phyloP scores from a whole-genome alignment of 2,329 filamentous ascomycete species.

The Simplicillium aogashimaense region DNA sequence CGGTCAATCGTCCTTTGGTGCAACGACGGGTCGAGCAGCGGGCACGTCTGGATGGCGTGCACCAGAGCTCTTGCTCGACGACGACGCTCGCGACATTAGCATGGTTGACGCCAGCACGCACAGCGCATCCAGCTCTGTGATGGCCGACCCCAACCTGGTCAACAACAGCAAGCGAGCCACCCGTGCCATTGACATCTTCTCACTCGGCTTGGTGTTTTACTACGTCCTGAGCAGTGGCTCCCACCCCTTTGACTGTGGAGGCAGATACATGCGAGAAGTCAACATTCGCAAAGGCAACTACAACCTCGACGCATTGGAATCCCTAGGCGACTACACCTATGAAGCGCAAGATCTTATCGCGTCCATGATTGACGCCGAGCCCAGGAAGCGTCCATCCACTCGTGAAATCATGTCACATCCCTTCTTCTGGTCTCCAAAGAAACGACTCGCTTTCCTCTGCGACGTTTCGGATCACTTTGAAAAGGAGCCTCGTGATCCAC shows the following conservation, averaged over 20 bases:
- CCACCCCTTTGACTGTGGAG: constrained; percentile 90
- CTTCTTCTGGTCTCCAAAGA: constrained; percentile 91
- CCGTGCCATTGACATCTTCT: constrained; percentile 95
- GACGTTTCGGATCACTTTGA: constrained; percentile 96
- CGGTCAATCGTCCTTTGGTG: constrained; percentile 87
- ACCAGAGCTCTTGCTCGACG: constrained; percentile 79
- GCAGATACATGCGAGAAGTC: constrained; percentile 89
- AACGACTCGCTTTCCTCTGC: constrained; percentile 84
- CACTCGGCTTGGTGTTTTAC: constrained; percentile 93
- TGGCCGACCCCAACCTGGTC: constrained; percentile 47
- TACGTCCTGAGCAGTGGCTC: constrained; percentile 91
- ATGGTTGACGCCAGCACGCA: constrained; percentile 44
- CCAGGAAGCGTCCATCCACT: constrained; percentile 57
- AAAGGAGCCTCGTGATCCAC: constrained; percentile 77
- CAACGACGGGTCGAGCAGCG: constrained; percentile 85
- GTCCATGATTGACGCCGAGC: constrained; percentile 58
- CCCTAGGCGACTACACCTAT: constrained; percentile 71
- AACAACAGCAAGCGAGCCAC: constrained; percentile 68
- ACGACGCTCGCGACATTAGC: constrained; percentile 48
- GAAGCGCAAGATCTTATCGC: constrained; percentile 82
- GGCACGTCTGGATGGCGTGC: constrained; percentile 96
- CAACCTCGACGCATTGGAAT: constrained; percentile 59
- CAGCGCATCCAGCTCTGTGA: constrained; percentile 50
- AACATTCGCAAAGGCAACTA: constrained; percentile 91
- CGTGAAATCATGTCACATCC: constrained; percentile 80